Conservation (phyloP, 306 rosid genomes). For the Ziziphus jujuba region DNA sequence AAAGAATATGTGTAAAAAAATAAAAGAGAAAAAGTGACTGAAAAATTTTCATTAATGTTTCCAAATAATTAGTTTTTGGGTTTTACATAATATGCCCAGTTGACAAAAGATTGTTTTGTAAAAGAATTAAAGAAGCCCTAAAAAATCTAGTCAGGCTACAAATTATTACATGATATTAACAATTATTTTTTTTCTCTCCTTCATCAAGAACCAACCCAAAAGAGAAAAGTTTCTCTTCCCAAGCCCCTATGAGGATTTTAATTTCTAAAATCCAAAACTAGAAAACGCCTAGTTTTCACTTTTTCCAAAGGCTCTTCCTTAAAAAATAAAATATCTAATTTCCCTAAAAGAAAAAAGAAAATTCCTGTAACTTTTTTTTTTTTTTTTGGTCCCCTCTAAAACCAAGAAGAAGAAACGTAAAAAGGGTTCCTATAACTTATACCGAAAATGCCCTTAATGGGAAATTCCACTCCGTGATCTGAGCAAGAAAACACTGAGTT, state of each 20-base stretch:
- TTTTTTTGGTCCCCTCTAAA: too few species aligned
- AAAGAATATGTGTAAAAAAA: constrained; percentile 17
- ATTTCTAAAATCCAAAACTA: neutral
- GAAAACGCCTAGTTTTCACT: constrained; percentile 25
- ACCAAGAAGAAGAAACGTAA: too few species aligned
- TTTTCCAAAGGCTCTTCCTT: neutral
- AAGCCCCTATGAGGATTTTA: too few species aligned
- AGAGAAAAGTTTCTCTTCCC: too few species aligned
- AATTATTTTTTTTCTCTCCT: too few species aligned
- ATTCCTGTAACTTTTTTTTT: neutral
- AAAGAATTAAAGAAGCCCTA: neutral
- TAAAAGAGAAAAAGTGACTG: too few species aligned
- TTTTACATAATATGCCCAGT: neutral
- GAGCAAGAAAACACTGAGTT: constrained; percentile 91
- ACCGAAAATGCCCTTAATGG: neutral
- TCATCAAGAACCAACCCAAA: neutral
- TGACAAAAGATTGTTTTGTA: neutral
- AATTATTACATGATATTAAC: too few species aligned
- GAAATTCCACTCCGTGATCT: constrained; percentile 47
- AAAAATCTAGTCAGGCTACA: neutral
- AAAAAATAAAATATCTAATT: neutral
- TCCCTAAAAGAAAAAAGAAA: neutral
- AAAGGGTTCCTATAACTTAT: neutral
- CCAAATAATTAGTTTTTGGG: neutral
- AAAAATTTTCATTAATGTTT: neutral